A percentile compares a stretch with the other conserved stretches of the same genome.
Conservation (phyloP, 768 basidiomycete genomes). For the Tulasnella sp. region DNA sequence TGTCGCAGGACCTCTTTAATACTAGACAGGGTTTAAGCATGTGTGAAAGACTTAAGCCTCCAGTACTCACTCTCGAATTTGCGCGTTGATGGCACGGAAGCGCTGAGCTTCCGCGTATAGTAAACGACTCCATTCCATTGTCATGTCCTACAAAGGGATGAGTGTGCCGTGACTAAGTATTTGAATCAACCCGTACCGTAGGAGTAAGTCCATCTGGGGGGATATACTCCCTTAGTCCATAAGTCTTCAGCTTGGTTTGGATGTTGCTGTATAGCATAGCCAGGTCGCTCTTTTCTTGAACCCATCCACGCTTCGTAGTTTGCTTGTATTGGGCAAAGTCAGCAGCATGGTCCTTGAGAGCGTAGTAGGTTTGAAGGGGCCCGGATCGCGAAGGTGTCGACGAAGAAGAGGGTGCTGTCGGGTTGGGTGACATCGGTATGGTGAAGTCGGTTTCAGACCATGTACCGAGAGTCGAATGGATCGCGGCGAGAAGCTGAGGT, state of each 20-base stretch:
- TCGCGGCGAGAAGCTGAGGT: slow-evolving; percentile 43
- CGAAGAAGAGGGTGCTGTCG: background rate
- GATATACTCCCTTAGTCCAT: slow-evolving; percentile 74
- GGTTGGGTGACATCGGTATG: slow-evolving; percentile 3
- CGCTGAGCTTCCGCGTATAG: slow-evolving; percentile 65
- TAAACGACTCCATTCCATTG: slow-evolving; percentile 65
- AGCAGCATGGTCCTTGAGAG: slow-evolving; percentile 68
- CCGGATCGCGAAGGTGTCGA: background rate
- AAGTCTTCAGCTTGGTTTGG: slow-evolving; percentile 88
- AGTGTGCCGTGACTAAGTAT: background rate
- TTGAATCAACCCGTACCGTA: slow-evolving; percentile 35
- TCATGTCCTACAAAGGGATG: slow-evolving; percentile 49
- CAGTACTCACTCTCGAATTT: slow-evolving; percentile 69
- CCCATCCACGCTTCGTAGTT: slow-evolving; percentile 78
- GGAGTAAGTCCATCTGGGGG: slow-evolving; percentile 65
- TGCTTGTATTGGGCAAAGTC: slow-evolving; percentile 76
- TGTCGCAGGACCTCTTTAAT: slow-evolving; percentile 76
- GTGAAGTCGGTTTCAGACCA: slow-evolving; percentile 51
- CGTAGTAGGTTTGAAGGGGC: slow-evolving; percentile 48
- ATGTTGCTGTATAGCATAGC: slow-evolving; percentile 85
- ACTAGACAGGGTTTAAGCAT: slow-evolving; percentile 34
- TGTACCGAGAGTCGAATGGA: slow-evolving; percentile 55
- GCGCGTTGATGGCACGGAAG: slow-evolving; percentile 77
- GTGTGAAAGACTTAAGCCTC: background rate
- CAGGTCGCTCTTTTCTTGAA: slow-evolving; percentile 81